These are phyloP conservation scores for Psophocarpus tetragonolobus DNA, from an alignment of 306 rosid species.

Conservation along the genomic window DNA sequence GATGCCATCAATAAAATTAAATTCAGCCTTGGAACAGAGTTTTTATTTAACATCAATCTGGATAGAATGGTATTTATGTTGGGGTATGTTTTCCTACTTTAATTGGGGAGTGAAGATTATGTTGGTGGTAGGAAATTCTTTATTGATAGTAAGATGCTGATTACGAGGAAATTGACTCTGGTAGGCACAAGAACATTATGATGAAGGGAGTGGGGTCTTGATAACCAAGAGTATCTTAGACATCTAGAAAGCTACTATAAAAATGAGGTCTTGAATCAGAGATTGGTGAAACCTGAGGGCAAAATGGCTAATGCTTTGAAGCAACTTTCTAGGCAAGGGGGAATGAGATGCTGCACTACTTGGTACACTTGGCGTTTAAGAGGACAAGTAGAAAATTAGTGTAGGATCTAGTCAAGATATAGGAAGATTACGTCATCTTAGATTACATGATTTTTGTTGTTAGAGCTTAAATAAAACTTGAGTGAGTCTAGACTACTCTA, in stretches of 20 bases:
- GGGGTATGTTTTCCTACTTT: background rate
- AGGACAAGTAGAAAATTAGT: background rate
- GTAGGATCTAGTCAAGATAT: background rate
- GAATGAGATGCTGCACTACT: background rate
- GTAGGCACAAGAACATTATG: conserved; percentile 59
- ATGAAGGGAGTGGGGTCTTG: conserved; percentile 38
- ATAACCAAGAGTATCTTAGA: conserved; percentile 42
- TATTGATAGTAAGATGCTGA: conserved; percentile 4
- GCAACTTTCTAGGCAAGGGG: conserved; percentile 42
- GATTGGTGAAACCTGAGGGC: conserved; percentile 38
- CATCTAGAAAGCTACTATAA: conserved; percentile 42
- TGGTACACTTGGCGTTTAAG: background rate
- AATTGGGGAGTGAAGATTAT: background rate
- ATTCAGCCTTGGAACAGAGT: background rate
- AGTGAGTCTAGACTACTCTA: background rate
- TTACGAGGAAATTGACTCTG: conserved; percentile 58
- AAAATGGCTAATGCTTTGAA: conserved; percentile 47
- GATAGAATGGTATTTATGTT: background rate
- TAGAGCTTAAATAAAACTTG: background rate
- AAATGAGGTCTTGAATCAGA: conserved; percentile 48
- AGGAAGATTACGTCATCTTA: background rate
- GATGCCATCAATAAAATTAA: background rate
- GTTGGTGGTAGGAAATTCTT: background rate
- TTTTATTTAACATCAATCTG: background rate
- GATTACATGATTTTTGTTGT: background rate